Evolutionary conservation across 2,329 filamentous ascomycete genomes (phyloP).

Genomic region (Teratosphaeria gauchensis): DNA sequence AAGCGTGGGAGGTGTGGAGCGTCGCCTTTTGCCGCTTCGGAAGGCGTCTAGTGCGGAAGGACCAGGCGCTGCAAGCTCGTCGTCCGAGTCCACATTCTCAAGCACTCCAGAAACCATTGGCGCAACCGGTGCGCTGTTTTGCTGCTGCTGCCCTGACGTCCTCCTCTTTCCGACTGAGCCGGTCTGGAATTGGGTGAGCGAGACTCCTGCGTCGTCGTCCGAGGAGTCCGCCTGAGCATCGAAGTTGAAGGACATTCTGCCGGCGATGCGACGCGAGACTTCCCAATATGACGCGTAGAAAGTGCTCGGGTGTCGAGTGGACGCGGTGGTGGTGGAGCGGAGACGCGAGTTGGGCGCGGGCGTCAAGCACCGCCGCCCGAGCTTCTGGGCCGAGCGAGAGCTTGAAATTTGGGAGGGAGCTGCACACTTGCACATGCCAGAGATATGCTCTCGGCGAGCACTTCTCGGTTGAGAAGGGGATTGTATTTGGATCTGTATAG

Average conservation of each 20-base stretch:
- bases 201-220: constrained; percentile 15
- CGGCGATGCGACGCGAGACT: not conserved
- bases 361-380: not conserved
- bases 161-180: not conserved
- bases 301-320: not conserved
- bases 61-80: constrained; percentile 6
- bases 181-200: constrained; percentile 9
- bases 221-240: constrained; percentile 17
- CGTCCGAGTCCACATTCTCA: constrained; percentile 3
- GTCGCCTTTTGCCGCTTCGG: constrained; percentile 2
- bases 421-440: not conserved
- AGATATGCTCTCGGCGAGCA: not conserved
- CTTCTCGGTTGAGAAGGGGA: not conserved
- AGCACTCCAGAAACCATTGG: constrained; percentile 11
- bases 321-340: not conserved
- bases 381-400: not conserved
- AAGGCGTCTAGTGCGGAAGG: constrained; percentile 1
- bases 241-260: constrained; percentile 18
- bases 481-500: not conserved
- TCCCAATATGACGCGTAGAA: not conserved
- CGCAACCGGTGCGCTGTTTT: constrained; percentile 10
- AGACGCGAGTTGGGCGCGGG: not conserved
- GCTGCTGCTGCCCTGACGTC: constrained; percentile 3
- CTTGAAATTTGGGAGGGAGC: not conserved
- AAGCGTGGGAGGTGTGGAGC: not conserved